Base-by-base conservation (phyloP, 441 rosid genomes). In the Pelargonium citronellum region DNA sequence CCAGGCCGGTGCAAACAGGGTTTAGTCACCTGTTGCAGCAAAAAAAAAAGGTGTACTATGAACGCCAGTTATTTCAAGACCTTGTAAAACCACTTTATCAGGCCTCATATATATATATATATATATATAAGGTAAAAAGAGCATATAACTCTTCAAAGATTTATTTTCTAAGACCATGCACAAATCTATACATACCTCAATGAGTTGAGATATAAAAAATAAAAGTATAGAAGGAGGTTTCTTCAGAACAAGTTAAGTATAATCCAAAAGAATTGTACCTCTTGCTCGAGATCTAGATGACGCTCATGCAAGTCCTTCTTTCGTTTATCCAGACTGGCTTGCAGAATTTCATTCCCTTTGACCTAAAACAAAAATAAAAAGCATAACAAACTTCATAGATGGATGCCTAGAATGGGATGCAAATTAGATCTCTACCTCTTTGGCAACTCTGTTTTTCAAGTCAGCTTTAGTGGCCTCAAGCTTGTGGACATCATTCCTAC, bases 261-360 rank as follows among this genome's bases (percentile, higher is more conserved):
- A 43, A 8, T 55, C 27, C 60, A 17, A 51, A 63, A 39, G 51
- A 64, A 80, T 75, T 90, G 22, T 91, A 96, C 98, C 72, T 88
- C 98, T 76, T 84, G 82, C 81, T 85, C 87, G 67, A 95, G 89
- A 70, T 87, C 89, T 78, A 74, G 79, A 60, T 97, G 96, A n/a
- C 81, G 89, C 77, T 79, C 86, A 55, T 81, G 75, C 84, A 92
- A 73, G 70, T 84, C 78, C 71, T 81, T 87, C 83, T 87, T 92
- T 78, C 91, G 83, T 69, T 80, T 74, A 77, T 85, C 89, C 80
- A 95, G 69, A 71, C 73, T 84, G 71, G 86, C 87, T 68, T 85
- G 87, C 69, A 92, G 82, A 76, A 70, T 75, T 58, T 77, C 83
- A 81, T 92, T 92, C 72, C 76, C 80, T 81, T 87, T 77, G 53